These are phyloP conservation scores for Berberis vulgaris DNA, from an alignment of 164 flowering plant species.

Conservation along the genomic window DNA sequence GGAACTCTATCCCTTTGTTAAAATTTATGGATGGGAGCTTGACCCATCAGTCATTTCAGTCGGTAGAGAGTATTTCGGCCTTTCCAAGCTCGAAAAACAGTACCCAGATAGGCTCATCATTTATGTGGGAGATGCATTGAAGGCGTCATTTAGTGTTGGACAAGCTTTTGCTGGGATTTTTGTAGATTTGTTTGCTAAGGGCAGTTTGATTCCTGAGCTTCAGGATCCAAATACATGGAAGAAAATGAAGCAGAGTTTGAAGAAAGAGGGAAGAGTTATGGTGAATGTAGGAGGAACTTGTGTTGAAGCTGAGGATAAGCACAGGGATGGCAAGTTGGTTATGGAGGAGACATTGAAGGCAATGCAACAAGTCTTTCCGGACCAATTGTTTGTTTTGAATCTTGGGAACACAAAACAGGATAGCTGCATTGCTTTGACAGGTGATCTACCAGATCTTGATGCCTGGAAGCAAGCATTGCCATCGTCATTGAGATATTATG, in stretches of 20 bases:
- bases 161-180: slow-evolving; percentile 57
- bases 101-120: slow-evolving; percentile 45
- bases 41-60: slow-evolving; percentile 74
- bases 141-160: slow-evolving; percentile 22
- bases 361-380: slow-evolving; percentile 48
- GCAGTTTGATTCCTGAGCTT: slow-evolving; percentile 54
- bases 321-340: slow-evolving; percentile 50
- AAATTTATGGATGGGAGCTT: slow-evolving; percentile 78
- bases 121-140: slow-evolving; percentile 58
- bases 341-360: slow-evolving; percentile 76
- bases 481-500: slow-evolving; percentile 37
- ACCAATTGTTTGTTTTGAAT: slow-evolving; percentile 40
- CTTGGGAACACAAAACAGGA: slow-evolving; percentile 57
- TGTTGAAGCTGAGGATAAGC: slow-evolving; percentile 69
- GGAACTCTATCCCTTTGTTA: slow-evolving; percentile 43
- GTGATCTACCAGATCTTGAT: slow-evolving; percentile 43
- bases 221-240: slow-evolving; percentile 47
- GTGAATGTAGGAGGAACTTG: slow-evolving; percentile 93
- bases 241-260: slow-evolving; percentile 45
- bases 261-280: slow-evolving; percentile 83
- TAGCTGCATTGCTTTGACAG: slow-evolving; percentile 68
- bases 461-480: slow-evolving; percentile 54
- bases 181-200: slow-evolving; percentile 51
- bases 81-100: slow-evolving; percentile 40
- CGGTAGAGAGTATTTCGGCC: slow-evolving; percentile 68